These are phyloP conservation scores for Stachybotrys elegans DNA, from an alignment of 2,329 filamentous ascomycete genomes.

Conservation along the genomic window DNA sequence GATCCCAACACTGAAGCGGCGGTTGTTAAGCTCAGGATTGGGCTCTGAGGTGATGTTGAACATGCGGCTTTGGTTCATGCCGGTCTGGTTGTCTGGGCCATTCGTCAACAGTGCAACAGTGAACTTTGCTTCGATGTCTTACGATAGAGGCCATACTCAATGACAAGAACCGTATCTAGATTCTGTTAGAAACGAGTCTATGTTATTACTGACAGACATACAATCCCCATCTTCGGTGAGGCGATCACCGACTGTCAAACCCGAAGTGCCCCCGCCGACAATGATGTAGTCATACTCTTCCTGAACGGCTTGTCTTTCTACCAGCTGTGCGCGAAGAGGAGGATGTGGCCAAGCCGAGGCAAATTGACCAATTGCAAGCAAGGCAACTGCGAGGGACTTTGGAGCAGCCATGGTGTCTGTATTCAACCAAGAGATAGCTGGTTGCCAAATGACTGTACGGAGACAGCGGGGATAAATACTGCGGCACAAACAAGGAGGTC, in stretches of 20 bases:
- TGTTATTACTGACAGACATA: constrained; percentile 5
- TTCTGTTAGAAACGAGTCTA: not conserved
- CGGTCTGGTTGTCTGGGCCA: constrained; percentile 10
- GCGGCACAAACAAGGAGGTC: too few relatives aligned
- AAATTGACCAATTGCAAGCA: too few relatives aligned
- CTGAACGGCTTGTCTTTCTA: not conserved
- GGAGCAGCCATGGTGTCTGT: too few relatives aligned
- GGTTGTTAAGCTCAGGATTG: constrained; percentile 19
- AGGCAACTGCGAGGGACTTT: too few relatives aligned
- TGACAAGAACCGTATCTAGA: constrained; percentile 1
- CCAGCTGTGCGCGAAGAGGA: not conserved
- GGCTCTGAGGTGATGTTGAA: constrained; percentile 23
- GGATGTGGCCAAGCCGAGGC: not conserved
- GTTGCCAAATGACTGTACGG: too few relatives aligned
- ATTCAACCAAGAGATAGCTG: too few relatives aligned
- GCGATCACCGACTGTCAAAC: constrained; percentile 32
- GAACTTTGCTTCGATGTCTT: not conserved
- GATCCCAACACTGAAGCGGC: constrained; percentile 19
- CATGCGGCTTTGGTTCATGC: constrained; percentile 16
- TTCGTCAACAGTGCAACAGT: not conserved
- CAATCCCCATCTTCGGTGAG: constrained; percentile 31
- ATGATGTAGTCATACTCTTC: constrained; percentile 23
- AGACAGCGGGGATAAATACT: too few relatives aligned
- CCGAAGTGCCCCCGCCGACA: constrained; percentile 33
- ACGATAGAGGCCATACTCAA: constrained; percentile 2